Conservation (phyloP, 495 filamentous ascomycete species). For the Daldinia childiae region DNA sequence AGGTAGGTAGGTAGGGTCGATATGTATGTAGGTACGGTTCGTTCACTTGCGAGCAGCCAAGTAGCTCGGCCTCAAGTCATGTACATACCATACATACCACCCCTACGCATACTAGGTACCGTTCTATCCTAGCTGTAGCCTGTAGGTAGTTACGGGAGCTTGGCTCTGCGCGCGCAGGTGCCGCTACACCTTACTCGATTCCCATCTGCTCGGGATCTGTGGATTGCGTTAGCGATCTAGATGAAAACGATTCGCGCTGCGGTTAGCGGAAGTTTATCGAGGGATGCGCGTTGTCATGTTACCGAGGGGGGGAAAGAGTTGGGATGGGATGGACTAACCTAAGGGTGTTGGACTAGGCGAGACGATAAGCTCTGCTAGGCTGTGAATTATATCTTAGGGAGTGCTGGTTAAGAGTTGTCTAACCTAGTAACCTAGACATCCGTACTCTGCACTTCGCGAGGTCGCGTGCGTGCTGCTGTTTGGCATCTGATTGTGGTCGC, state of each 20-base stretch:
- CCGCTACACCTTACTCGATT: conserved; percentile 3
- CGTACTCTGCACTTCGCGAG: neutral
- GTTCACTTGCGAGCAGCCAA: neutral
- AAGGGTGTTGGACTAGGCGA: neutral
- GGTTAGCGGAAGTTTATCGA: neutral
- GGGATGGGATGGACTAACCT: neutral
- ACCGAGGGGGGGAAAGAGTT: neutral
- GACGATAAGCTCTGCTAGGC: neutral
- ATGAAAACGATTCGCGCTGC: neutral
- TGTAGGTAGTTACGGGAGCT: neutral
- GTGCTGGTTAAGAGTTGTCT: neutral
- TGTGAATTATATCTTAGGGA: neutral
- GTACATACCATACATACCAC: no score
- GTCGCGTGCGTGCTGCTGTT: neutral
- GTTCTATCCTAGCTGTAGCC: no score
- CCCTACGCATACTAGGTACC: no score
- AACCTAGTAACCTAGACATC: neutral
- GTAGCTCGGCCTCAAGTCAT: no score
- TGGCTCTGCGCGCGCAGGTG: neutral
- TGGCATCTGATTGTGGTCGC: neutral
- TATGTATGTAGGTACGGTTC: neutral
- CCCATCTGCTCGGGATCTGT: conserved; percentile 3
- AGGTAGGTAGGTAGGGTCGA: neutral
- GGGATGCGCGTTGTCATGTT: no score
- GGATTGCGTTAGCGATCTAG: neutral